Conservation (phyloP, 768 basidiomycete species). For the Pleurotus djamor region DNA sequence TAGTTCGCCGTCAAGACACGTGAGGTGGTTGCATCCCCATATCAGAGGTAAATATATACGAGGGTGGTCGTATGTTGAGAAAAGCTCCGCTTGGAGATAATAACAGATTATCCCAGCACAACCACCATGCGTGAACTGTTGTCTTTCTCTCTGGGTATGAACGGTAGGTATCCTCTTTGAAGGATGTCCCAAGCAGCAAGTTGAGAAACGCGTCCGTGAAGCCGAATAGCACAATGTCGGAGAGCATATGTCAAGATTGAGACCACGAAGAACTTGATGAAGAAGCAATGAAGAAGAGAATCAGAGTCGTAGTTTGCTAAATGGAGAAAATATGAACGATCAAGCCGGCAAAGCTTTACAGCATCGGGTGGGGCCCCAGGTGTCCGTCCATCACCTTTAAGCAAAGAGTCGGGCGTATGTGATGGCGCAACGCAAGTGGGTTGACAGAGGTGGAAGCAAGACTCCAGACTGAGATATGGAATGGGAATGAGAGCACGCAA, state of each 20-base stretch:
- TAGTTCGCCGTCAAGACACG: not conserved
- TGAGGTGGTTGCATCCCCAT: not conserved
- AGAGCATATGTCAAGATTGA: no score
- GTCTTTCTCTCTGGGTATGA: no score
- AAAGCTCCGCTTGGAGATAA: slow-evolving; percentile 4
- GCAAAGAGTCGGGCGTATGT: no score
- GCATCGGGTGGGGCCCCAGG: not conserved
- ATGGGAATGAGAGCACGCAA: no score
- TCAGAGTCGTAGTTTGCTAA: not conserved
- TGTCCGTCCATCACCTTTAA: not conserved
- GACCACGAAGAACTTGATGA: not conserved
- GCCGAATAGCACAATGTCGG: no score
- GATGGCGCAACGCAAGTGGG: no score
- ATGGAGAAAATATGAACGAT: not conserved
- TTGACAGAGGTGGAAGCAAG: no score
- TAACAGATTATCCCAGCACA: no score
- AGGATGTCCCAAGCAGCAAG: not conserved
- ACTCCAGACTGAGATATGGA: no score
- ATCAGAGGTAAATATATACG: slow-evolving; percentile 1
- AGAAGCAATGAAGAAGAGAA: not conserved
- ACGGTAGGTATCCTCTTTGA: not conserved
- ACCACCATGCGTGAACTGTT: no score
- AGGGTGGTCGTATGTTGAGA: not conserved
- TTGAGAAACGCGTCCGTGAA: no score
- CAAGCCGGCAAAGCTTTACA: not conserved